Conservation (phyloP, 2,329 filamentous ascomycete species). For the Arthrobotrys sphaeroides region DNA sequence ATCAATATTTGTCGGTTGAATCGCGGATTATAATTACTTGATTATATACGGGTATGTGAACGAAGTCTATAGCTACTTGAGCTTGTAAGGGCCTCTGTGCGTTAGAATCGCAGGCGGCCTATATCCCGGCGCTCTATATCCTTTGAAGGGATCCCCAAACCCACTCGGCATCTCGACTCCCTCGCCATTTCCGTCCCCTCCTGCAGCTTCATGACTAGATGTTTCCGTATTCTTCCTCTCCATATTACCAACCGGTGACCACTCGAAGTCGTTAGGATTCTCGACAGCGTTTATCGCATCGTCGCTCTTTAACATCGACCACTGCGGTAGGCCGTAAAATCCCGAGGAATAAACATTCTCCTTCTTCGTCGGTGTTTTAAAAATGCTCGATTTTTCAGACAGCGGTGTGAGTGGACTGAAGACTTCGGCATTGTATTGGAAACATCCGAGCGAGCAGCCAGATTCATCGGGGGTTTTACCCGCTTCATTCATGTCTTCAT, state of each 20-base stretch:
- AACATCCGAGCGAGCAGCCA: too few species aligned
- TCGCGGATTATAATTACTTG: too few species aligned
- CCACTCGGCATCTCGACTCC: not conserved
- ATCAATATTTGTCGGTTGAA: too few species aligned
- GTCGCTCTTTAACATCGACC: not conserved
- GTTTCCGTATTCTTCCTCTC: not conserved
- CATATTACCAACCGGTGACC: not conserved
- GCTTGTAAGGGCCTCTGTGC: too few species aligned
- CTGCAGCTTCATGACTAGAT: not conserved
- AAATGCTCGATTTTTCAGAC: not conserved
- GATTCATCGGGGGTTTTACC: too few species aligned
- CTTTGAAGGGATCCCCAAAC: too few species aligned
- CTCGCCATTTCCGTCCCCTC: not conserved
- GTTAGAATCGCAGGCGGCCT: too few species aligned
- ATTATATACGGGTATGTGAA: too few species aligned
- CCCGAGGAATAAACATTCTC: conserved; percentile 13
- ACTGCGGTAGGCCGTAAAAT: not conserved
- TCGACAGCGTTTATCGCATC: not conserved
- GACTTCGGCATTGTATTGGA: too few species aligned
- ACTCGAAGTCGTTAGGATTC: not conserved
- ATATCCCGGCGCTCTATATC: too few species aligned
- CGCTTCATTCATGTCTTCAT: not conserved
- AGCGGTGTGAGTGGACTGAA: not conserved
- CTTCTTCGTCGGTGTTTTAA: not conserved
- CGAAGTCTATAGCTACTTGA: too few species aligned